Evolutionary conservation across 2,329 filamentous ascomycete genomes (phyloP).

Genomic region (Colletotrichum sp.): DNA sequence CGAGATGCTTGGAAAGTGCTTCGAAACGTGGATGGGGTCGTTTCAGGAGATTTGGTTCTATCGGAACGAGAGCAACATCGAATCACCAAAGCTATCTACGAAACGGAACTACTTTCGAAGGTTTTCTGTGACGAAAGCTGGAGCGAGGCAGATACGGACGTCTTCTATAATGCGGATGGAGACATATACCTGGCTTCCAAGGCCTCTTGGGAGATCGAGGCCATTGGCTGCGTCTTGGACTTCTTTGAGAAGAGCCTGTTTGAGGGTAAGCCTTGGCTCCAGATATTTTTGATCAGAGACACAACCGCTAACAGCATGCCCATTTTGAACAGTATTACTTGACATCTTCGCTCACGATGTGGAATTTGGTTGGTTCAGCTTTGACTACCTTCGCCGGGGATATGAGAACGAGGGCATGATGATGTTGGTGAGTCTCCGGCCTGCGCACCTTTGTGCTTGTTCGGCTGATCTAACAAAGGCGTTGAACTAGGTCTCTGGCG

Average conservation of each 20-base stretch:
- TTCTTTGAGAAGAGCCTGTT: background rate
- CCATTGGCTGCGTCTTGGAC: background rate
- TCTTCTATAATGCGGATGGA: background rate
- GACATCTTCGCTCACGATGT: background rate
- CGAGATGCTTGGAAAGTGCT: background rate
- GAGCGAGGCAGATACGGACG: background rate
- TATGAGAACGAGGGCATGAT: fast-evolving
- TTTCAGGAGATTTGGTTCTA: background rate
- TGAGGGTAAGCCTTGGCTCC: background rate
- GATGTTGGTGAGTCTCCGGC: background rate
- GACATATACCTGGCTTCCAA: fast-evolving
- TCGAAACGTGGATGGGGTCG: background rate
- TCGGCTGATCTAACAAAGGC: background rate
- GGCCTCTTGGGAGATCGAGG: background rate
- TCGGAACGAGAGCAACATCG: background rate
- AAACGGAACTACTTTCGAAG: background rate
- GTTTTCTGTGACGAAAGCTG: background rate
- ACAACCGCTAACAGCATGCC: fast-evolving
- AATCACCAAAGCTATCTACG: background rate
- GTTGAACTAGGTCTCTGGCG: background rate
- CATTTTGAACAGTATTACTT: background rate
- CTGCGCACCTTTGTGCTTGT: background rate
- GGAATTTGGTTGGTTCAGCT: background rate
- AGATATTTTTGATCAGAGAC: background rate
- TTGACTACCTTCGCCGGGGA: background rate